phyloP scores from a whole-genome alignment of 2,329 filamentous ascomycete genomes.

The Trichoderma sp. region DNA sequence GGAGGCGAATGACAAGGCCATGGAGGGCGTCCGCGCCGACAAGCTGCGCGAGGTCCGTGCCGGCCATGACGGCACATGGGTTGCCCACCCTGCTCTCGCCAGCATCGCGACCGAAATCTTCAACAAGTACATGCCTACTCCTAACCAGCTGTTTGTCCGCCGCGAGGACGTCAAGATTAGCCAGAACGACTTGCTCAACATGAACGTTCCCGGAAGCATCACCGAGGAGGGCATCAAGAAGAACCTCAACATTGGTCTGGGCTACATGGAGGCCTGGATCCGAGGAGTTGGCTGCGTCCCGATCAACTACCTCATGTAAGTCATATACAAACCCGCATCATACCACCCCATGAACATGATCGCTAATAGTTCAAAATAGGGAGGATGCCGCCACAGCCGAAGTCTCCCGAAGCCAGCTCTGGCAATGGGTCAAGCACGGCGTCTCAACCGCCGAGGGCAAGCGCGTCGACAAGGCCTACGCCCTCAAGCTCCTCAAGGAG shows the following conservation, averaged over 20 bases:
- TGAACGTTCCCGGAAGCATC: constrained; percentile 90
- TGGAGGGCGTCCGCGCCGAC: constrained; percentile 89
- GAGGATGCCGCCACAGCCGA: constrained; percentile 97
- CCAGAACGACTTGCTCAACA: constrained; percentile 90
- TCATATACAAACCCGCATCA: not conserved
- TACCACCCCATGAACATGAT: not conserved
- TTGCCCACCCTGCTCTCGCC: constrained; percentile 91
- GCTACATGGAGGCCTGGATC: constrained; percentile 99
- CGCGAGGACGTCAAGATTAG: constrained; percentile 86
- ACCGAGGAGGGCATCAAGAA: constrained; percentile 95
- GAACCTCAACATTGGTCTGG: constrained; percentile 94
- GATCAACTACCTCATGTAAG: constrained; percentile 91
- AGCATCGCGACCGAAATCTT: constrained; percentile 87
- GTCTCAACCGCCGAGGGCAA: constrained; percentile 81
- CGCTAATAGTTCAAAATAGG: constrained; percentile 36
- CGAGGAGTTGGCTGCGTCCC: constrained; percentile 93
- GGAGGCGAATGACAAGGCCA: constrained; percentile 86
- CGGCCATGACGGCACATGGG: constrained; percentile 95
- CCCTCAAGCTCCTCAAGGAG: constrained; percentile 82
- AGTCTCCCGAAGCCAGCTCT: constrained; percentile 89
- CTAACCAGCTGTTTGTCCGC: constrained; percentile 90
- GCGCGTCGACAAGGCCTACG: constrained; percentile 89
- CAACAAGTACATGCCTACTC: constrained; percentile 97
- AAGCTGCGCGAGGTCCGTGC: constrained; percentile 95
- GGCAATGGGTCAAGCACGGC: constrained; percentile 85